phyloP scores from a whole-genome alignment of 2,329 filamentous ascomycete species.

The Alternaria solani region DNA sequence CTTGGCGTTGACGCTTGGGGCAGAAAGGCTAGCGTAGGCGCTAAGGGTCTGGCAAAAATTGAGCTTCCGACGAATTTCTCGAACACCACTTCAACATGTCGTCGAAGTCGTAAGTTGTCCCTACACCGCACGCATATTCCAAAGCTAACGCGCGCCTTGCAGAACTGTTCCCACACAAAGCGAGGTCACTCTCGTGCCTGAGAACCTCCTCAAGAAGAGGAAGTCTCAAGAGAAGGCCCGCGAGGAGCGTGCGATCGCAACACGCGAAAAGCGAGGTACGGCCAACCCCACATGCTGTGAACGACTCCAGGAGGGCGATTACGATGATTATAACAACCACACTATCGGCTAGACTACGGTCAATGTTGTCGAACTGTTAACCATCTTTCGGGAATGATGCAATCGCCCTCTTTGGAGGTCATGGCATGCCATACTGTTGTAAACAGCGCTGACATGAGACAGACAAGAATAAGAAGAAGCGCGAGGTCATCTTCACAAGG shows the following conservation, averaged over 20 bases:
- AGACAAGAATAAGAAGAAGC: conserved; percentile 99
- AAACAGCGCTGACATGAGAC: conserved; percentile 46
- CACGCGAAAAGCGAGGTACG: conserved; percentile 91
- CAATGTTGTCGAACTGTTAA: conserved; percentile 98
- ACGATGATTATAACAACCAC: conserved; percentile 88
- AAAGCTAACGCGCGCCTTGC: conserved; percentile 37
- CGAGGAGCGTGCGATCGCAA: conserved; percentile 81
- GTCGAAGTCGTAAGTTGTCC: conserved; percentile 66
- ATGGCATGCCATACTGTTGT: conserved; percentile 20
- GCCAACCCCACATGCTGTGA: conserved; percentile 40
- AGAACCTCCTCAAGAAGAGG: conserved; percentile 99
- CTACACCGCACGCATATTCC: conserved; percentile 59
- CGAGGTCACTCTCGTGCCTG: conserved; percentile 88
- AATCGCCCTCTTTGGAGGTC: conserved; percentile 37
- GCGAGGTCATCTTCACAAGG: conserved; percentile 98
- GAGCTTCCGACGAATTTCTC: conserved; percentile 45
- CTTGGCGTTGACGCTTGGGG: conserved; percentile 4
- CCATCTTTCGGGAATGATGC: conserved; percentile 99
- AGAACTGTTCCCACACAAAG: conserved; percentile 93
- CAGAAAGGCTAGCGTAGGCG: conserved; percentile 11
- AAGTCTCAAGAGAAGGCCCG: conserved; percentile 99
- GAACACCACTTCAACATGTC: conserved; percentile 58
- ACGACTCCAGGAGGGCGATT: conserved; percentile 36
- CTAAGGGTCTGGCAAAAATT: conserved; percentile 24
- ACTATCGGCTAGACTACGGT: conserved; percentile 90